These are phyloP conservation scores for Brassica balearica DNA, from an alignment of 441 rosid genomes.

Conservation along the genomic window DNA sequence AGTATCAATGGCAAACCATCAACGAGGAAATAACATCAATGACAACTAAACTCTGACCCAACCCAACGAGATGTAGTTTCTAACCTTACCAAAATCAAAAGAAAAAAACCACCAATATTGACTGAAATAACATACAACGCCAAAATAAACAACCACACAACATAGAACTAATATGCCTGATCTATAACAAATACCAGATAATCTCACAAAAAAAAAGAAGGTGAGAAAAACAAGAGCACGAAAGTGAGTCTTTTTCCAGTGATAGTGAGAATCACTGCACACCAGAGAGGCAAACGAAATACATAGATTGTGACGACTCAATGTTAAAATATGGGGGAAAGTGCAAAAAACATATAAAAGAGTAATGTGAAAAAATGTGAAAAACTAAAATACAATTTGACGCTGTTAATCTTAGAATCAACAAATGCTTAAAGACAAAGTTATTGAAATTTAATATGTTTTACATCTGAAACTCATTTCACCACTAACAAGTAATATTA, in stretches of 20 bases:
- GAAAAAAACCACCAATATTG: too few species aligned
- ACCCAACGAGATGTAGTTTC: too few species aligned
- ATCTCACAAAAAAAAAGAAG: background rate
- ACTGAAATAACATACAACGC: too few species aligned
- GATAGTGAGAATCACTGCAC: background rate
- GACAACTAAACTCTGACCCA: too few species aligned
- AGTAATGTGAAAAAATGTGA: background rate
- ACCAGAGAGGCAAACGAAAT: background rate
- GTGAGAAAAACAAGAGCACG: background rate
- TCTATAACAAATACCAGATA: too few species aligned
- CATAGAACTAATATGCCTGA: too few species aligned
- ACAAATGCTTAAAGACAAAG: background rate
- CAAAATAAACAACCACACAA: too few species aligned
- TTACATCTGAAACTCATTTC: background rate
- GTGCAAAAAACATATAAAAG: background rate
- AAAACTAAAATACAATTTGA: background rate
- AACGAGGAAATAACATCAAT: too few species aligned
- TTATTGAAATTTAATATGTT: background rate
- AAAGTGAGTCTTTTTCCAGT: too few species aligned
- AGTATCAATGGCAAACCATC: too few species aligned
- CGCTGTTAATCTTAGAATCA: background rate
- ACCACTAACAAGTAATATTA: background rate
- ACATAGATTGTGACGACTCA: background rate
- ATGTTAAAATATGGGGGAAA: background rate
- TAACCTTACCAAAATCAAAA: too few species aligned